Conservation (phyloP, 306 rosid genomes). For the Castanea sativa region DNA sequence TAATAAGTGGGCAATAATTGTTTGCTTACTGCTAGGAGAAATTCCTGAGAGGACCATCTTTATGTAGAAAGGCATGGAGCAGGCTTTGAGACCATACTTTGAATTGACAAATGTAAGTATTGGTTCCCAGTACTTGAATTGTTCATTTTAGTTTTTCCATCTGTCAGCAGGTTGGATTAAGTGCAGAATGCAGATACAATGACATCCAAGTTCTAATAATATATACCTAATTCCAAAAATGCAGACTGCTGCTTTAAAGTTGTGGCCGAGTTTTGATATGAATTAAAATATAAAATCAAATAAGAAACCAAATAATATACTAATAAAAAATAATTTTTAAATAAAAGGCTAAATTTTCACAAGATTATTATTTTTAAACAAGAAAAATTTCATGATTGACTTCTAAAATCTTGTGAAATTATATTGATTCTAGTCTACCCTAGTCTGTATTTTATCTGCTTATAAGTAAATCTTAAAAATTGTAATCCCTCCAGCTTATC, state of each 20-base stretch:
- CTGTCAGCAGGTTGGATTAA: background rate
- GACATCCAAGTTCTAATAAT: background rate
- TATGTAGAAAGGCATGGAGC: too few relatives aligned
- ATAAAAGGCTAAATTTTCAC: too few relatives aligned
- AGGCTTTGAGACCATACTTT: conserved; percentile 65
- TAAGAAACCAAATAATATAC: too few relatives aligned
- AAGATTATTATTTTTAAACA: background rate
- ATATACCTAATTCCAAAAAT: background rate
- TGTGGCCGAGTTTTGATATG: too few relatives aligned
- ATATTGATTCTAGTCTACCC: background rate
- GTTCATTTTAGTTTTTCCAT: background rate
- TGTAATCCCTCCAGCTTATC: background rate
- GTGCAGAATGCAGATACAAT: background rate
- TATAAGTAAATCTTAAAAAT: background rate
- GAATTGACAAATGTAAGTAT: conserved; percentile 93
- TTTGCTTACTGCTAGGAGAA: too few relatives aligned
- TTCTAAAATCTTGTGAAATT: background rate
- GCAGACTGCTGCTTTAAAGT: too few relatives aligned
- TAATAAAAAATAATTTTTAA: too few relatives aligned
- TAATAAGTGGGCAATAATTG: too few relatives aligned
- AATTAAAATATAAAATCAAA: too few relatives aligned
- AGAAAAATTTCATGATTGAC: background rate
- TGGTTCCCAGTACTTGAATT: background rate
- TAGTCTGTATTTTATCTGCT: background rate
- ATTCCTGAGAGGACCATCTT: too few relatives aligned